Percentiles rank a stretch among this genome's conserved stretches.
These are phyloP conservation scores for Chlamydomonas sp. DNA, from an alignment of 139 green algal species.

Conservation along the genomic window DNA sequence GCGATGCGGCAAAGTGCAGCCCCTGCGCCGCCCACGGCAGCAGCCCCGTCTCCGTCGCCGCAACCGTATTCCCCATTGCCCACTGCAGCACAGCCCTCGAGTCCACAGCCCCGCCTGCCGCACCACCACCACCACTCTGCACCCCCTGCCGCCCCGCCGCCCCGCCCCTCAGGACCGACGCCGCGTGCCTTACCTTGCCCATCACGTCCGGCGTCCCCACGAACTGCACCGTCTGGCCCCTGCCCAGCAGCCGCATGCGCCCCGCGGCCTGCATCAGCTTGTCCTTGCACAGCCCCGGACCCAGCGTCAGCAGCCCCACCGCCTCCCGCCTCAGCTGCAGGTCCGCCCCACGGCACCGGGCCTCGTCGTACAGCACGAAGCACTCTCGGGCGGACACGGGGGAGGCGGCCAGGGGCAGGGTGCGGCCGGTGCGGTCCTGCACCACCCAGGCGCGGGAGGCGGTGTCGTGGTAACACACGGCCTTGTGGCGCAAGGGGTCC, in stretches of 20 bases:
- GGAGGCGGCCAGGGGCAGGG: constrained; percentile 7
- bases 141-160: not conserved
- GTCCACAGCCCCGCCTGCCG: not conserved
- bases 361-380: constrained; percentile 59
- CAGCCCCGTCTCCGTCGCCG: constrained; percentile 32
- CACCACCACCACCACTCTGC: not conserved
- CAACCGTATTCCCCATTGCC: constrained; percentile 57
- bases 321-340: constrained; percentile 55
- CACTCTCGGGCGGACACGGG: constrained; percentile 42
- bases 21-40: constrained; percentile 41
- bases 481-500: constrained; percentile 29
- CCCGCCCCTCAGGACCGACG: no score
- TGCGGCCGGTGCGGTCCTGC: constrained; percentile 31
- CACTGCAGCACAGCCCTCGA: constrained; percentile 49
- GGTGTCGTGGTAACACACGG: constrained; percentile 51
- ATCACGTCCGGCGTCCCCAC: constrained; percentile 19
- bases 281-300: constrained; percentile 54
- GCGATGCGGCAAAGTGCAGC: constrained; percentile 47
- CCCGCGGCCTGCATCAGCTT: constrained; percentile 69
- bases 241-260: constrained; percentile 42
- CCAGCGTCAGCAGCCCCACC: constrained; percentile 65
- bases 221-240: constrained; percentile 40
- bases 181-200: not conserved
- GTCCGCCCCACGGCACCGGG: constrained; percentile 45
- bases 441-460: constrained; percentile 16